Evolutionary conservation across 768 basidiomycete species (phyloP), one percentile per base, ranked within the genome.

Genomic region (Serendipita vermifera): DNA sequence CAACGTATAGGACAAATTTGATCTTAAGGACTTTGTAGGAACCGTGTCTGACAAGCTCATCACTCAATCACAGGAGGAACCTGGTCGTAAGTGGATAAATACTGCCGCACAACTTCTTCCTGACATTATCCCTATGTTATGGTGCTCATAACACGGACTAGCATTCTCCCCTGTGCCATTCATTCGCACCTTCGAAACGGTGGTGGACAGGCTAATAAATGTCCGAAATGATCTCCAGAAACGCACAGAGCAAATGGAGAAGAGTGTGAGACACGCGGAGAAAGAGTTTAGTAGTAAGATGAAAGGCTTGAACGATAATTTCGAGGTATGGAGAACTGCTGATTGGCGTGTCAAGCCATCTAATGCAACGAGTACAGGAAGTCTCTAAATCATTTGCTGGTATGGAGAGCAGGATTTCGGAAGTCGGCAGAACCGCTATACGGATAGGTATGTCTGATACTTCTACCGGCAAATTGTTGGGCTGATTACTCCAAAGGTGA

Each of bases 91-190:
- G 80, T 85, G 1, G 22, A 9, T n/a, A n/a, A n/a, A n/a, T n/a
- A n/a, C n/a, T n/a, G n/a, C n/a, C n/a, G n/a, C n/a, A n/a, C n/a
- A n/a, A n/a, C n/a, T n/a, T n/a, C n/a, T n/a, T n/a, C n/a, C n/a
- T n/a, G n/a, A n/a, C n/a, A 22, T 5, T 26, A 1, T 20, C 1
- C 5, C 32, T 4, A 11, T 26, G 24, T 51, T 29, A 20, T 51
- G 46, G n/a, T 26, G n/a, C 22, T 20, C 13, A 27, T 6, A 5
- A 3, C 22, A 13, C 32, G 32, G 4, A 53, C 14, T 59, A 92
- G 90, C 93, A n/a, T 94, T 94, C 64, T 83, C 94, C 64, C 90
- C 93, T 3, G 84, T 85, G 63, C 90, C 93, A 0, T 96, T 97
- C 70, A 86, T 97, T 59, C 73, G 78, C 55, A 91, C 87, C 3